Evolutionary conservation across 495 filamentous ascomycete species (phyloP).

Genomic region (Tuber calosporum): DNA sequence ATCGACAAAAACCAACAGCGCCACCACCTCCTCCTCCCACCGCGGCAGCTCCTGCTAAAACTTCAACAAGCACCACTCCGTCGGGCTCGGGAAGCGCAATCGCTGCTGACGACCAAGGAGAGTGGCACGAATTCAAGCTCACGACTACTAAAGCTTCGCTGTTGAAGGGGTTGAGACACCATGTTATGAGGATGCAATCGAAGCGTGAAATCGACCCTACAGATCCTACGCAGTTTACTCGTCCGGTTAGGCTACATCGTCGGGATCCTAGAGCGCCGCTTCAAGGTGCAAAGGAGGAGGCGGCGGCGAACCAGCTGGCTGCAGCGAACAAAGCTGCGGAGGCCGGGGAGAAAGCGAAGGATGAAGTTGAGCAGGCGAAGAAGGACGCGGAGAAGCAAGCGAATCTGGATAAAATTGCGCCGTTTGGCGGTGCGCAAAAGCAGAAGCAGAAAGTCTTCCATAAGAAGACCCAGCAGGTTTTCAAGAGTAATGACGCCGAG

Average conservation of each 20-base stretch:
- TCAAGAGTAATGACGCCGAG: conserved; percentile 62
- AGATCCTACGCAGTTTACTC: conserved; percentile 72
- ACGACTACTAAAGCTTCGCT: conserved; percentile 72
- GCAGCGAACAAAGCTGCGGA: conserved; percentile 46
- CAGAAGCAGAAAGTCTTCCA: conserved; percentile 62
- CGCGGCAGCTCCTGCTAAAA: not conserved
- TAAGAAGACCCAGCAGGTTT: conserved; percentile 65
- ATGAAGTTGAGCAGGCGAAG: conserved; percentile 63
- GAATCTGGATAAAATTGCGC: conserved; percentile 82
- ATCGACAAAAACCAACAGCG: conserved; percentile 6
- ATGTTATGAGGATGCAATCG: conserved; percentile 68
- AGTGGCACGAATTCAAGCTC: conserved; percentile 44
- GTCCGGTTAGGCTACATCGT: conserved; percentile 80
- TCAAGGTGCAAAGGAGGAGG: conserved; percentile 52
- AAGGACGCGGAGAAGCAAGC: conserved; percentile 73
- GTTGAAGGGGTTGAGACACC: conserved; percentile 72
- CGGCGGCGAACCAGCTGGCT: conserved; percentile 44
- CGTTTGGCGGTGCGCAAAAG: conserved; percentile 51
- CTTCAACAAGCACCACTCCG: conserved; percentile 8
- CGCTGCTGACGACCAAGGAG: not conserved
- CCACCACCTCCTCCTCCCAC: conserved; percentile 11
- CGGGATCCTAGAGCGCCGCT: conserved; percentile 73
- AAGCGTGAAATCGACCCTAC: conserved; percentile 62
- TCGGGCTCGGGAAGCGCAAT: not conserved
- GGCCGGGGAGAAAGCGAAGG: conserved; percentile 61